phyloP scores from a whole-genome alignment of 2,329 filamentous ascomycete genomes.

The Cladophialophora carrionii region DNA sequence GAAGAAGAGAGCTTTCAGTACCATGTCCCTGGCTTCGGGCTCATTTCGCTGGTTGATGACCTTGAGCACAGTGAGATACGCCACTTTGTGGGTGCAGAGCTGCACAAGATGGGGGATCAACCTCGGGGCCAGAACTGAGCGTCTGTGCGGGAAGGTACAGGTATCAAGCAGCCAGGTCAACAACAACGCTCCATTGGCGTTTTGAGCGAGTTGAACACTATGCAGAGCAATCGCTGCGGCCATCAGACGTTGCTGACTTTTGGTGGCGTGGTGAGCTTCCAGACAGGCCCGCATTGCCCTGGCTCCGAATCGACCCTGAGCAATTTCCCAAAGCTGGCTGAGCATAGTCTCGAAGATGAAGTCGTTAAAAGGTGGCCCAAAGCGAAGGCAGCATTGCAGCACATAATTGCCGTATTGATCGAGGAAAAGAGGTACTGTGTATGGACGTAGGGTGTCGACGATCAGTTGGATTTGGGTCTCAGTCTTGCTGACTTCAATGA shows the following conservation, averaged over 20 bases:
- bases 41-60: slow-evolving; percentile 98
- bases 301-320: slow-evolving; percentile 91
- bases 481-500: slow-evolving; percentile 93
- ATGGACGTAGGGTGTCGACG: slow-evolving; percentile 79
- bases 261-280: slow-evolving; percentile 92
- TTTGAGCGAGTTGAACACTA: slow-evolving; percentile 93
- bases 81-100: slow-evolving; percentile 97
- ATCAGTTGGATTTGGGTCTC: slow-evolving; percentile 81
- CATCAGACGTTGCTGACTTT: slow-evolving; percentile 93
- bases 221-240: slow-evolving; percentile 94
- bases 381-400: slow-evolving; percentile 92
- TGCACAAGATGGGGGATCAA: slow-evolving; percentile 92
- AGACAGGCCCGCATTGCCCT: slow-evolving; percentile 95
- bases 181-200: slow-evolving; percentile 89
- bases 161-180: slow-evolving; percentile 98
- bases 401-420: slow-evolving; percentile 99
- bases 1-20: slow-evolving; percentile 91
- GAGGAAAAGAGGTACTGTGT: slow-evolving; percentile 87
- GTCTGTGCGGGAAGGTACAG: slow-evolving; percentile 89
- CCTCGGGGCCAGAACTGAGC: slow-evolving; percentile 87
- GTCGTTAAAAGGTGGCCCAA: slow-evolving; percentile 83
- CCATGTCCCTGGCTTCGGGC: slow-evolving; percentile 84
- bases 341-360: slow-evolving; percentile 99
- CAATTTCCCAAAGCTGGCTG: slow-evolving; percentile 87
- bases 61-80: slow-evolving; percentile 94